phyloP scores from a whole-genome alignment of 2,329 filamentous ascomycete species.

The Nectriaceae sp. region DNA sequence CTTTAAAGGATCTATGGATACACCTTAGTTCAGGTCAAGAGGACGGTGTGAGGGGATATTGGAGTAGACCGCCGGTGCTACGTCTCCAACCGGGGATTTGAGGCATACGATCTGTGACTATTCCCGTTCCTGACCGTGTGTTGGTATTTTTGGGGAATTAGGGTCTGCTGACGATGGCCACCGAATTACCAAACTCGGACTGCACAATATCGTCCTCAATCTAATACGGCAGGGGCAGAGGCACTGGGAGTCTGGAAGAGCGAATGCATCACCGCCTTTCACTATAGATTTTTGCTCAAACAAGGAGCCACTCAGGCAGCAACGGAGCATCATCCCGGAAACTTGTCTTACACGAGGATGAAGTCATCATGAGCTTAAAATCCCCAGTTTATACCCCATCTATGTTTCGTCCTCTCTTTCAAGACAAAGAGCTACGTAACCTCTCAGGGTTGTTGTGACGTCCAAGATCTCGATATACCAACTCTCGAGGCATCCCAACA shows the following conservation, averaged over 20 bases:
- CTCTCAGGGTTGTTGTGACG: conserved; percentile 3
- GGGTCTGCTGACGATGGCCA: no score
- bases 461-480: conserved; percentile 26
- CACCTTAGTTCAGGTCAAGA: background rate
- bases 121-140: no score
- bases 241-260: no score
- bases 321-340: background rate
- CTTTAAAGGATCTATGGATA: no score
- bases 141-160: no score
- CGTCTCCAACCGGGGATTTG: background rate
- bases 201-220: background rate
- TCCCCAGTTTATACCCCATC: background rate
- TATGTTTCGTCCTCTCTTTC: background rate
- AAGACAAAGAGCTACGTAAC: background rate
- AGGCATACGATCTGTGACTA: no score
- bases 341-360: background rate
- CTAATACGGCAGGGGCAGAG: no score
- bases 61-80: background rate
- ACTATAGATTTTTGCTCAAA: background rate
- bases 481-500: background rate
- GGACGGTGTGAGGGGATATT: background rate
- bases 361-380: background rate
- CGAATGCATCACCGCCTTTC: background rate
- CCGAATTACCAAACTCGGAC: background rate
- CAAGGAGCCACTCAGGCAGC: background rate